phyloP scores from a whole-genome alignment of 306 rosid genomes.

The Trifolium dubium region DNA sequence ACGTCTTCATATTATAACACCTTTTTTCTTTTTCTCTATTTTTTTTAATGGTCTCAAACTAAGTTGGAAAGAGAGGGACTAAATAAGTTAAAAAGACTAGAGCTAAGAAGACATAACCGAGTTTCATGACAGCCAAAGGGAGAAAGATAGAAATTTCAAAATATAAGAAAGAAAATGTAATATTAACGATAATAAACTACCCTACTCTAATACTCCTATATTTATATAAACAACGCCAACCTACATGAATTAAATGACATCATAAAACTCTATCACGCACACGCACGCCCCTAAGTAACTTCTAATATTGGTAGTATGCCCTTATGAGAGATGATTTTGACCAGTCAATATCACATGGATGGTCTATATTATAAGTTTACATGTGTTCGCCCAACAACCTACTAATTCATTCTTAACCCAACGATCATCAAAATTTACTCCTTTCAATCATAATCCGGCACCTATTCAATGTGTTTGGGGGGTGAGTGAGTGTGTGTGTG shows the following conservation, averaged over 20 bases:
- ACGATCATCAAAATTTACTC: constrained; percentile 5
- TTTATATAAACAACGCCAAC: no score
- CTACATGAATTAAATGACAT: no score
- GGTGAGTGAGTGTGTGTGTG: not conserved
- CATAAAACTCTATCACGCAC: not conserved
- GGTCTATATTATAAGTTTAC: not conserved
- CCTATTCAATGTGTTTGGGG: not conserved
- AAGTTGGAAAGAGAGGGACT: no score
- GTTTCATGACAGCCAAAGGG: not conserved
- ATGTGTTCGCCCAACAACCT: not conserved
- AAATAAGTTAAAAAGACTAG: not conserved
- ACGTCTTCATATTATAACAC: no score
- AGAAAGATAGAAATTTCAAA: not conserved
- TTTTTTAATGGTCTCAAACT: no score
- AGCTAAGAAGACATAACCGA: not conserved
- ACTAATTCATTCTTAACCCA: constrained; percentile 13
- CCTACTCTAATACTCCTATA: not conserved
- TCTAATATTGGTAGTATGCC: not conserved
- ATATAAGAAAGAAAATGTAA: not conserved
- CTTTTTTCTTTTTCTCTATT: no score
- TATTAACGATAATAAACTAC: not conserved
- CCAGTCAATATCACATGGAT: not conserved
- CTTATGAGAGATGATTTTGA: not conserved
- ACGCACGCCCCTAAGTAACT: not conserved
- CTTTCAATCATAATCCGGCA: not conserved